Percentiles rank a stretch among this genome's conserved stretches.
These are phyloP conservation scores for Calocybe gangraenosa DNA, from an alignment of 768 basidiomycete genomes.

Conservation along the genomic window DNA sequence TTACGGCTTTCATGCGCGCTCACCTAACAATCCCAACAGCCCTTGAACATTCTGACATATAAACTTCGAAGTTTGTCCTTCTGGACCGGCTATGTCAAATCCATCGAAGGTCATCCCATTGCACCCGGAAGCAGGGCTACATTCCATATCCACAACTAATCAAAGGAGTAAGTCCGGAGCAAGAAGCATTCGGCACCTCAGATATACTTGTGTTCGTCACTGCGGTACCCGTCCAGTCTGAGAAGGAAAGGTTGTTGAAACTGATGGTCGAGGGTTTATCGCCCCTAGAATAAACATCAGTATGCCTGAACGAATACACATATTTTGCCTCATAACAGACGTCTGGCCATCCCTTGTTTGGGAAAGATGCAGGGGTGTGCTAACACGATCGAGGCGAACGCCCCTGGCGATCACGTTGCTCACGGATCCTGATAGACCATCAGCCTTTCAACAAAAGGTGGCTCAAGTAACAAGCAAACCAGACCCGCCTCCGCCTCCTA, in stretches of 20 bases:
- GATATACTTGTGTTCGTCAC: constrained; percentile 33
- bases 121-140: constrained; percentile 44
- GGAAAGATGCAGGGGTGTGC: constrained; percentile 40
- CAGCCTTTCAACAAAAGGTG: not conserved
- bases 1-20: constrained; percentile 1
- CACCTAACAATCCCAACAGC: constrained; percentile 30
- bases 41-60: constrained; percentile 46
- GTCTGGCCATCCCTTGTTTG: constrained; percentile 46
- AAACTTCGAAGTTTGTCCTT: constrained; percentile 29
- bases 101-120: constrained; percentile 36
- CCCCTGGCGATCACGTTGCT: constrained; percentile 39
- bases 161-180: constrained; percentile 1
- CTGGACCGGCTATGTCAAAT: constrained; percentile 35
- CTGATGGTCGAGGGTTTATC: constrained; percentile 45
- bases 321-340: too few relatives aligned
- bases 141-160: constrained; percentile 46
- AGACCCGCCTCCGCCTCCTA: constrained; percentile 50
- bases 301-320: too few relatives aligned
- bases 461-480: constrained; percentile 24
- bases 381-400: constrained; percentile 43
- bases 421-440: constrained; percentile 31
- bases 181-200: not conserved
- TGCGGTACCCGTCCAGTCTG: constrained; percentile 44
- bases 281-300: too few relatives aligned
- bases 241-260: constrained; percentile 43